Conservation (phyloP, 306 rosid species). For the Quercus agrifolia region DNA sequence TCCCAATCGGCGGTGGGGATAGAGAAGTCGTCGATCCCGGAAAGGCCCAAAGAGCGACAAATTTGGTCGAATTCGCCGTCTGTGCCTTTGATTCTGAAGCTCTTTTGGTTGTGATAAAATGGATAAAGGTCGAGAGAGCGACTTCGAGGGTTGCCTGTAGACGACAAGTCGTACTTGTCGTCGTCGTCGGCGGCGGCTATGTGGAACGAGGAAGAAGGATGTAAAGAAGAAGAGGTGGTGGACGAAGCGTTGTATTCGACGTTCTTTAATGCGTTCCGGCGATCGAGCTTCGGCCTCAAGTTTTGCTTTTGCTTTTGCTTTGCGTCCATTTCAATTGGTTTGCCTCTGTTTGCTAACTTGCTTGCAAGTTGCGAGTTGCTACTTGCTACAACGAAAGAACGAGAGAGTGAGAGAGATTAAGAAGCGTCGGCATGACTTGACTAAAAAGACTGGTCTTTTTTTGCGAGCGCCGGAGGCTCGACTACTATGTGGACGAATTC, state of each 20-base stretch:
- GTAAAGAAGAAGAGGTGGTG: background rate
- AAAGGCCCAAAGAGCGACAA: conserved; percentile 47
- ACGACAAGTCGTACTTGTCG: background rate
- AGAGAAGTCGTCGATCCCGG: conserved; percentile 55
- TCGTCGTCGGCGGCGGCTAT: no score
- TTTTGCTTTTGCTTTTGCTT: conserved; percentile 4
- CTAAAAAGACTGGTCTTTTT: no score
- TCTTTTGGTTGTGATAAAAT: conserved; percentile 11
- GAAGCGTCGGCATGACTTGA: no score
- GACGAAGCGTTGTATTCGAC: conserved; percentile 33
- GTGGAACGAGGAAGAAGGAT: background rate
- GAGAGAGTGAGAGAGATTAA: no score
- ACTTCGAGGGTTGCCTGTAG: background rate
- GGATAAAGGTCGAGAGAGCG: conserved; percentile 11
- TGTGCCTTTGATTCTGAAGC: conserved; percentile 41
- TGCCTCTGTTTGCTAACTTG: background rate
- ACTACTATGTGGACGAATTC: no score
- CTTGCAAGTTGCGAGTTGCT: no score
- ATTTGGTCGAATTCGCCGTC: conserved; percentile 64
- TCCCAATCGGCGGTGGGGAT: conserved; percentile 62
- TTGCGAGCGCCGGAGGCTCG: no score
- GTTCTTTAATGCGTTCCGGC: conserved; percentile 50
- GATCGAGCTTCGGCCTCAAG: conserved; percentile 36
- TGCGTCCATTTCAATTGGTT: conserved; percentile 32
- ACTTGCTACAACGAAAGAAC: no score